Conservation (phyloP, 192 early-diverging fungal species). For the Backusella australiensis region DNA sequence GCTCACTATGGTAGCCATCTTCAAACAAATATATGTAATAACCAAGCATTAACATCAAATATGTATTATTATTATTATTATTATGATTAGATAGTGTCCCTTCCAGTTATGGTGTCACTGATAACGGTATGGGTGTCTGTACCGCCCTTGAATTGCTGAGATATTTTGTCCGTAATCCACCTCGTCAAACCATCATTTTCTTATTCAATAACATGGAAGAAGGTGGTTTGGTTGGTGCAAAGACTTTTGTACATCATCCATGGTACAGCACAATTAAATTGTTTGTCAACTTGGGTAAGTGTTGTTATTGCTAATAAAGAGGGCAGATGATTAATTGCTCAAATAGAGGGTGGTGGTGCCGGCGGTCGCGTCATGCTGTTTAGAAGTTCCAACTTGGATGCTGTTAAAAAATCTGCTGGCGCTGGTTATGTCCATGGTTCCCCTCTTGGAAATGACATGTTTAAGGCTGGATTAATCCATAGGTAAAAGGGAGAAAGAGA, state of each 20-base stretch:
- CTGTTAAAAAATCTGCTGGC: conserved; percentile 33
- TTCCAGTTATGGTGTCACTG: conserved; percentile 65
- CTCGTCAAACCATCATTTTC: conserved; percentile 62
- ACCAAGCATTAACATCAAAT: neutral
- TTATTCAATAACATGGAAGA: conserved; percentile 76
- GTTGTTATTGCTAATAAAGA: neutral
- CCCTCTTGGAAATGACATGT: conserved; percentile 63
- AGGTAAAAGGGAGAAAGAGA: conserved; percentile 20
- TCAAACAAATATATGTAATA: neutral
- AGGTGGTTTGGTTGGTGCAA: conserved; percentile 58
- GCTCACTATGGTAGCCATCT: conserved; percentile 59
- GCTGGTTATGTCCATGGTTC: conserved; percentile 49
- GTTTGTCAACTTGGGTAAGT: conserved; percentile 60
- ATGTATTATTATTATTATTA: neutral
- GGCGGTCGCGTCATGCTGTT: conserved; percentile 65
- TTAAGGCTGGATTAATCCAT: conserved; percentile 56
- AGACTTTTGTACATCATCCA: conserved; percentile 56
- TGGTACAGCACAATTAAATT: conserved; percentile 60
- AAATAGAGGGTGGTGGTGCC: conserved; percentile 64
- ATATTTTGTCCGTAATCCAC: conserved; percentile 51
- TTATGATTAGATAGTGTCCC: conserved; percentile 54
- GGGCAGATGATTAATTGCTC: neutral
- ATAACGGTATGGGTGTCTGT: conserved; percentile 62
- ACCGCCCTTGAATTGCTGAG: conserved; percentile 60
- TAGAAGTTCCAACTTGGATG: conserved; percentile 39